phyloP scores from a whole-genome alignment of 176 grass and related monocot species.

The Carex cristatella region DNA sequence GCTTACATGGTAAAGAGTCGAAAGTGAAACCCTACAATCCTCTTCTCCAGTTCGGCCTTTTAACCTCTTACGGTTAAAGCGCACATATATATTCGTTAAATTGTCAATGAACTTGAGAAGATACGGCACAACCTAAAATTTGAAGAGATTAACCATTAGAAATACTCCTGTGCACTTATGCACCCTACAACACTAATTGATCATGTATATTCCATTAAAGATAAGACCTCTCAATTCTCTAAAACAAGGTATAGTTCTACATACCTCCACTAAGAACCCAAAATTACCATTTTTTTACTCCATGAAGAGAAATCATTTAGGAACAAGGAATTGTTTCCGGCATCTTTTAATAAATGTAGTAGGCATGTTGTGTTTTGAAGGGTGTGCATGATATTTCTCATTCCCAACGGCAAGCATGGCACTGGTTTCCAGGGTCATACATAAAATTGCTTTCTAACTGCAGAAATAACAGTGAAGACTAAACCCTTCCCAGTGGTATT shows the following conservation, averaged over 20 bases:
- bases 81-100: slow-evolving; percentile 97
- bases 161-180: slow-evolving; percentile 19
- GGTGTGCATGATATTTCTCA: no score
- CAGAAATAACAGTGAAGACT: no score
- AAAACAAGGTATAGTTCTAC: not conserved
- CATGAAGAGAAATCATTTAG: not conserved
- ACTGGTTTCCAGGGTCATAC: no score
- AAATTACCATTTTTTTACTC: not conserved
- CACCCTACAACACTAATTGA: not conserved
- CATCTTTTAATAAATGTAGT: slow-evolving; percentile 9
- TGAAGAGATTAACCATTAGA: slow-evolving; percentile 1
- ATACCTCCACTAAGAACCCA: not conserved
- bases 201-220: not conserved
- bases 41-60: slow-evolving; percentile 98
- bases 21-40: slow-evolving; percentile 89
- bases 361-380: slow-evolving; percentile 6
- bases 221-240: not conserved
- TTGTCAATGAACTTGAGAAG: slow-evolving; percentile 94
- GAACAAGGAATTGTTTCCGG: slow-evolving; percentile 7
- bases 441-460: no score
- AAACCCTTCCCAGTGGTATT: no score
- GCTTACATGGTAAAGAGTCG: slow-evolving; percentile 86
- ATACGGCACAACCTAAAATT: slow-evolving; percentile 84
- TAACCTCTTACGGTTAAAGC: slow-evolving; percentile 89
- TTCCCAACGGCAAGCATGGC: no score